Base-by-base conservation (phyloP, 2,329 filamentous ascomycete species). In the Aspergillus sp. region DNA sequence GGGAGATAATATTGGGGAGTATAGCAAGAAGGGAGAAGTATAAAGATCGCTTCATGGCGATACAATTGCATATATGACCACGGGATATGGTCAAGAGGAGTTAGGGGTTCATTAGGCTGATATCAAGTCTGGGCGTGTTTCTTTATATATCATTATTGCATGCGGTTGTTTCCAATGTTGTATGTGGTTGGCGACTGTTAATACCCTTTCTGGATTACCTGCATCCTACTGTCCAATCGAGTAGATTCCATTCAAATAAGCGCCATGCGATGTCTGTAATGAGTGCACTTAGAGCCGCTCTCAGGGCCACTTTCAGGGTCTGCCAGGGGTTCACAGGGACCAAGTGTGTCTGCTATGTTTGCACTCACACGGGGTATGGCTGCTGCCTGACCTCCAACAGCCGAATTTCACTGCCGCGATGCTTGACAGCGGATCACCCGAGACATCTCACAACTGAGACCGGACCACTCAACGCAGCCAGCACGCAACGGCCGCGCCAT, bases 381-480 rank as follows among this genome's bases (percentile, higher is more conserved):
- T 61, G 60, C 49, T 62, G 58, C 60, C 60, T 59, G 38, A 50
- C 19, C 44, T 23, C 57, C 60, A 72, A 71, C 65, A 72, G 68
- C 72, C 72, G 70, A 72, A 62, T 65, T 58, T 54, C 39, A 64
- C 48, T 74, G 71, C 71, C 71, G 70, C 61, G 64, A 64, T 54
- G 62, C 53, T 57, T 60, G 60, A 63, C 64, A 66, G 62, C 59
- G 62, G 61, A 54, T 47, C 47, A 58, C 59, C 64, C 64, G 63
- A 60, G 60, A 63, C 55, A 47, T 49, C 61, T 54, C 41, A 41
- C 49, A 57, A 19, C 48, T 56, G 54, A 62, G 44, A 54, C 25
- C 50, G 54, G 56, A 47, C 61, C 61, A 61, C 57, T 54, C 42
- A 56, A 30, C 54, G 54, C 59, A 49, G 44, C 50, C 39, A 51